Evolutionary conservation across 805 yeast species (phyloP).

Genomic region (Hanseniaspora taiwanica): DNA sequence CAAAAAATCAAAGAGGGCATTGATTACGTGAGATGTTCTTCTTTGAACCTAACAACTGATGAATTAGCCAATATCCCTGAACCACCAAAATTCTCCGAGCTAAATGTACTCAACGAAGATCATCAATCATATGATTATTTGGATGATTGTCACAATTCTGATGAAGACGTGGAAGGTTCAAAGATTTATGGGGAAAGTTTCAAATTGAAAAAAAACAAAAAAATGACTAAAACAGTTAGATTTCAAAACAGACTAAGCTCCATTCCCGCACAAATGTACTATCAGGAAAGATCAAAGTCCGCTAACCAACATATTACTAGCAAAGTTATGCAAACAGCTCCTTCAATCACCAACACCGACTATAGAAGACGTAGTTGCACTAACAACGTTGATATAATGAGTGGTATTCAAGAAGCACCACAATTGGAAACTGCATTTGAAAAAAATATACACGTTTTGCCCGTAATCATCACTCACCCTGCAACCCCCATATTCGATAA

Average conservation of each 20-base stretch:
- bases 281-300: neutral
- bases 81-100: slow-evolving; percentile 6
- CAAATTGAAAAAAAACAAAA: neutral
- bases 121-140: neutral
- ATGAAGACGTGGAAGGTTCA: neutral
- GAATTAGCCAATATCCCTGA: slow-evolving; percentile 18
- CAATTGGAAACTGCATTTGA: too few species aligned
- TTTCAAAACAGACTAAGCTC: slow-evolving; percentile 5
- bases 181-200: neutral
- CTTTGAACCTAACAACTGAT: slow-evolving; percentile 17
- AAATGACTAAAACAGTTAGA: slow-evolving; percentile 3
- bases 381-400: too few species aligned
- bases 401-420: too few species aligned
- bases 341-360: neutral
- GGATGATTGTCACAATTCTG: neutral
- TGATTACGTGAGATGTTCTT: slow-evolving; percentile 21
- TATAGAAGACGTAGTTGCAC: too few species aligned
- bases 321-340: neutral
- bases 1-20: slow-evolving; percentile 14
- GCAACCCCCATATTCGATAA: neutral
- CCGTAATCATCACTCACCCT: neutral
- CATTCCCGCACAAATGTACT: neutral
- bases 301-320: neutral
- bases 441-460: neutral
- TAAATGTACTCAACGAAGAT: neutral